A percentile compares a stretch with the other conserved stretches of the same genome.
These are phyloP conservation scores for Ceratobasidium sp. DNA, from an alignment of 1,284 basidiomycete genomes.

Conservation along the genomic window DNA sequence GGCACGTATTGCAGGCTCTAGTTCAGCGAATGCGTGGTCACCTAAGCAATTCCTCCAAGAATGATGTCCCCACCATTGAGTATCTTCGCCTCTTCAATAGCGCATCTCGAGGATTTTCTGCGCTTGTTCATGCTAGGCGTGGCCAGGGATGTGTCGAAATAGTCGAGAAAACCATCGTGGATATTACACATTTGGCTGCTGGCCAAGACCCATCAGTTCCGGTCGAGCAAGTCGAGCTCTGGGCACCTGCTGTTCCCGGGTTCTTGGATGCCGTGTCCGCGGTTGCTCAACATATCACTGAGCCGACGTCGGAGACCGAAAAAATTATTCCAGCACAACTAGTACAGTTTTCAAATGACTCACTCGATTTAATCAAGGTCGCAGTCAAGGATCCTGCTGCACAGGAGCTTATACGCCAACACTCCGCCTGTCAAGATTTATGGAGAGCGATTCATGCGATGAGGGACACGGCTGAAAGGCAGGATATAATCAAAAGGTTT, in stretches of 20 bases:
- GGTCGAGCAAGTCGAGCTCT: neutral
- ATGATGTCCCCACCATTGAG: neutral
- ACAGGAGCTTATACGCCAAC: neutral
- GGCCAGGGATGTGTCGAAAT: neutral
- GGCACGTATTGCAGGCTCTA: no score
- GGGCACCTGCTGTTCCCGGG: neutral
- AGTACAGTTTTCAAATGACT: neutral
- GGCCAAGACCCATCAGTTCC: neutral
- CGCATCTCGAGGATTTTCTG: neutral
- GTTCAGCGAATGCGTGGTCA: neutral
- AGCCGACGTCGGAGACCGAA: neutral
- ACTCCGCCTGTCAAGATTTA: no score
- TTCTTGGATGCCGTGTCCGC: neutral
- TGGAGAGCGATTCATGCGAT: no score
- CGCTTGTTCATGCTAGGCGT: neutral
- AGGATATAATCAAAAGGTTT: no score
- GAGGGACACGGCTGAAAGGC: no score
- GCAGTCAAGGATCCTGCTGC: neutral
- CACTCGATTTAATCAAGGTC: neutral
- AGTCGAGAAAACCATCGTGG: neutral
- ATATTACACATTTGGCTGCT: neutral
- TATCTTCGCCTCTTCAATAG: neutral
- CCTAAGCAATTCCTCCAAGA: neutral
- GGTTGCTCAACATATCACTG: no score
- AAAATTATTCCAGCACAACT: neutral